A percentile compares a stretch with the other conserved stretches of the same genome.
Evolutionary conservation across 495 filamentous ascomycete genomes (phyloP).

Genomic region (Penicillium coprophilum): DNA sequence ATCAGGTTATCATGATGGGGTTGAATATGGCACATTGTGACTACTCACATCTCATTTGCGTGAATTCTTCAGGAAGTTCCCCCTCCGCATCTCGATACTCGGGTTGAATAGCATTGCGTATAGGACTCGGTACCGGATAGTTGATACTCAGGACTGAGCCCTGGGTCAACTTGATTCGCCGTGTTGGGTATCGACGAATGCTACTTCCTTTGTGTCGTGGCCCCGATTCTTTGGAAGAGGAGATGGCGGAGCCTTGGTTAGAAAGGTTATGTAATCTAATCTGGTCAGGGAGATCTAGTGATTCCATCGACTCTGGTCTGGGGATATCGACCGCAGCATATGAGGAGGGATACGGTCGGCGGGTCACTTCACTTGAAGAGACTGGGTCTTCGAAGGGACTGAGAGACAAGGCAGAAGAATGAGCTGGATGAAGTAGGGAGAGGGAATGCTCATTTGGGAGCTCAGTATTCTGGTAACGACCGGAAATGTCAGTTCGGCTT

Average conservation of each 20-base stretch:
- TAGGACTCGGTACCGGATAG: conserved; percentile 94
- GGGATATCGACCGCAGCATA: background rate
- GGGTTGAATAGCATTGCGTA: conserved; percentile 89
- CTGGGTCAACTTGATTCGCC: conserved; percentile 94
- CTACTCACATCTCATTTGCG: conserved; percentile 83
- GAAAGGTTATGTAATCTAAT: conserved; percentile 9
- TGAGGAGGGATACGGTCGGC: background rate
- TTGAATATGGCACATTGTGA: background rate
- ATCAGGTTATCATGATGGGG: background rate
- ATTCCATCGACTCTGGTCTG: background rate
- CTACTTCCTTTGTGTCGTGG: conserved; percentile 3
- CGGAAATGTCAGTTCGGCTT: conserved; percentile 8
- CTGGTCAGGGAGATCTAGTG: conserved; percentile 5
- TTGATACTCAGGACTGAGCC: conserved; percentile 93
- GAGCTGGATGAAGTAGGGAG: background rate
- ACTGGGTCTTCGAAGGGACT: conserved; percentile 2
- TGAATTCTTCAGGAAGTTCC: conserved; percentile 83
- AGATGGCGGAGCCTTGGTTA: conserved; percentile 7
- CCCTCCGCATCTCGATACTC: conserved; percentile 88
- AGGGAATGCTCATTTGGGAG: background rate
- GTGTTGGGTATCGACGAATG: conserved; percentile 78
- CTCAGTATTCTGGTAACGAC: background rate
- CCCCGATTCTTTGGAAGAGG: conserved; percentile 4
- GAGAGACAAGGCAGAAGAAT: background rate
- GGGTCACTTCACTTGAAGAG: background rate